A percentile compares a stretch with the other conserved stretches of the same genome.
Conservation (phyloP, 805 yeast species). For the Hanseniaspora thailandica region DNA sequence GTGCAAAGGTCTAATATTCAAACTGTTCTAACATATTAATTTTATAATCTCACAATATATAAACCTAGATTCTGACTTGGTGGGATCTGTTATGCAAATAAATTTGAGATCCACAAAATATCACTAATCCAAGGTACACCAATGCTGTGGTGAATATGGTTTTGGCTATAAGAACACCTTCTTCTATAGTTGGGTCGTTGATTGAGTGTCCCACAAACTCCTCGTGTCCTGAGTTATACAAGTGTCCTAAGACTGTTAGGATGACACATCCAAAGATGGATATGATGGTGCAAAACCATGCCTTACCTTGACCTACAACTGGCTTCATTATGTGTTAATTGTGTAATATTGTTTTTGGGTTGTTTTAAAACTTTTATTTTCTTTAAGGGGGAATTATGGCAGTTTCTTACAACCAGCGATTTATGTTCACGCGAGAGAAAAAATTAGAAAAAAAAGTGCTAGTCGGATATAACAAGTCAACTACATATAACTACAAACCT, state of each 20-base stretch:
- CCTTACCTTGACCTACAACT: conserved; percentile 59
- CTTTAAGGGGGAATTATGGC: background rate
- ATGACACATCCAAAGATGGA: conserved; percentile 89
- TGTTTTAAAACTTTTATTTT: background rate
- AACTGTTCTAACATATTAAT: no score
- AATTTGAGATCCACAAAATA: conserved; percentile 84
- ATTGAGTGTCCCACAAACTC: conserved; percentile 77
- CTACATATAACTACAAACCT: no score
- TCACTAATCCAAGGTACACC: conserved; percentile 66
- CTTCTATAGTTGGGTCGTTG: conserved; percentile 60
- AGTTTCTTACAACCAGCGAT: background rate
- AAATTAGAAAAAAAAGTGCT: background rate
- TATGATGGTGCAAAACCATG: conserved; percentile 89
- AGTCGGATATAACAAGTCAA: no score
- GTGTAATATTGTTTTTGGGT: background rate
- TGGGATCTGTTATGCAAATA: conserved; percentile 46
- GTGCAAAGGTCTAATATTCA: no score
- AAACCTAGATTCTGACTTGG: conserved; percentile 7
- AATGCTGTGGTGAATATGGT: conserved; percentile 84
- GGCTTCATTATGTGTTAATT: conserved; percentile 32
- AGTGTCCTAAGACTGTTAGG: conserved; percentile 67
- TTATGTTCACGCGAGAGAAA: no score
- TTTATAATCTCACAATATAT: background rate
- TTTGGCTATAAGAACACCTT: conserved; percentile 87
- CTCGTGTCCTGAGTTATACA: conserved; percentile 74